Conservation (phyloP, 768 basidiomycete genomes). For the Candolleomyces efflorescens region DNA sequence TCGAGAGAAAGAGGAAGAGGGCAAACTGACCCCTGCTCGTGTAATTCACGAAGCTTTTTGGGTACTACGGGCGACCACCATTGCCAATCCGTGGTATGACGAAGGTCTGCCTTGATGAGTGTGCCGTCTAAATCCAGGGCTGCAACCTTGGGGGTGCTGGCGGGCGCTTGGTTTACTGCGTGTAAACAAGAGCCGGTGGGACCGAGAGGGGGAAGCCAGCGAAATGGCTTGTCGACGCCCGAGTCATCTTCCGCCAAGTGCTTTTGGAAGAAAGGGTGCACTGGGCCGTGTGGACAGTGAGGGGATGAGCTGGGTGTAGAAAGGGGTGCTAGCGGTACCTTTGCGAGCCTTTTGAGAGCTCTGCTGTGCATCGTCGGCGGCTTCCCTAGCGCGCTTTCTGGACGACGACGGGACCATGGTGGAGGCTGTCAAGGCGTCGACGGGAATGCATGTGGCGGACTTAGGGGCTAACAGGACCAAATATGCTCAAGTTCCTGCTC, state of each 20-base stretch:
- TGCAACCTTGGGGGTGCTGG: constrained; percentile 54
- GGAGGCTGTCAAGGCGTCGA: neutral
- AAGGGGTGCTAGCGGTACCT: neutral
- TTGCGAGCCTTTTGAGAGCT: neutral
- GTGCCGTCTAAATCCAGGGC: constrained; percentile 89
- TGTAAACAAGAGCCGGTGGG: constrained; percentile 36
- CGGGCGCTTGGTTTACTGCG: constrained; percentile 37
- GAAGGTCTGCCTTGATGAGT: constrained; percentile 54
- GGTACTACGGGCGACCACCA: constrained; percentile 76
- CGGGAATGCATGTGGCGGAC: neutral
- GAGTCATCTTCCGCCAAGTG: constrained; percentile 6
- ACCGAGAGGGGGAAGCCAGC: constrained; percentile 39
- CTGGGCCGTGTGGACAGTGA: constrained; percentile 13
- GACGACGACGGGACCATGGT: neutral
- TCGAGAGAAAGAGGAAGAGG: neutral
- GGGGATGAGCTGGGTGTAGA: neutral
- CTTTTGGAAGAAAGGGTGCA: constrained; percentile 33
- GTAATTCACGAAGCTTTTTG: constrained; percentile 53
- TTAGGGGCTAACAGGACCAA: constrained; percentile 1
- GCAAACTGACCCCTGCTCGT: constrained; percentile 51
- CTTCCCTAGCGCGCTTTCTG: neutral
- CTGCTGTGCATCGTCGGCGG: neutral
- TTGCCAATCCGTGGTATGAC: constrained; percentile 43
- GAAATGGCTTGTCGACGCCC: constrained; percentile 22
- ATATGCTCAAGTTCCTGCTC: neutral